These are phyloP conservation scores for Aschersonia sp. DNA, from an alignment of 2,329 filamentous ascomycete genomes.

Conservation along the genomic window DNA sequence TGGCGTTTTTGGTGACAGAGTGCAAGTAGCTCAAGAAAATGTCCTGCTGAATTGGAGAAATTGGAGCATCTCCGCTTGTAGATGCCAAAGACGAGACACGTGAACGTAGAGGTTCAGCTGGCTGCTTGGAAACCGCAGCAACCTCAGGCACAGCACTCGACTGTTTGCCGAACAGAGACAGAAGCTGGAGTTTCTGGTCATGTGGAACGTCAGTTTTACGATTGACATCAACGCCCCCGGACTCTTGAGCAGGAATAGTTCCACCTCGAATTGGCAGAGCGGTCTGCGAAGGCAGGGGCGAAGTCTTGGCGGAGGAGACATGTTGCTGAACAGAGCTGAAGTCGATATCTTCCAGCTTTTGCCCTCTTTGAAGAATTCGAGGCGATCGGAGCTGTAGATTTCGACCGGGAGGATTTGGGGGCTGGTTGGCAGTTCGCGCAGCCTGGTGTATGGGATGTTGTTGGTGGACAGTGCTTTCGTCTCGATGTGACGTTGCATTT, in stretches of 20 bases:
- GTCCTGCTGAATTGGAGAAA: constrained; percentile 56
- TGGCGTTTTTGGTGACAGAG: constrained; percentile 27
- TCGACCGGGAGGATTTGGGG: neutral
- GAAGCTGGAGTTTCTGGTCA: constrained; percentile 22
- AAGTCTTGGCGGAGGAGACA: constrained; percentile 9
- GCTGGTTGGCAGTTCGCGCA: too few relatives aligned
- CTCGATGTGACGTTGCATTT: constrained; percentile 4
- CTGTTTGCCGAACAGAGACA: constrained; percentile 49
- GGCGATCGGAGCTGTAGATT: constrained; percentile 9
- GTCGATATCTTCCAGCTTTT: constrained; percentile 10
- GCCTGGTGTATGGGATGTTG: neutral
- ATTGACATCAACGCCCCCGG: neutral
- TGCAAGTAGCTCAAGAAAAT: constrained; percentile 68
- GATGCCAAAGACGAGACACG: constrained; percentile 30
- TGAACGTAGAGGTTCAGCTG: constrained; percentile 12
- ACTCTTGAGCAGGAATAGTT: neutral
- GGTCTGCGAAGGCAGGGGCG: constrained; percentile 9
- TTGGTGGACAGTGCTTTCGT: neutral
- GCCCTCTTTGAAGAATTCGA: constrained; percentile 21
- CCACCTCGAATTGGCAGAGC: constrained; percentile 4
- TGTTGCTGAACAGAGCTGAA: constrained; percentile 1
- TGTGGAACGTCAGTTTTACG: constrained; percentile 10
- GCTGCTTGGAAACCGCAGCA: neutral
- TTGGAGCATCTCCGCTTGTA: constrained; percentile 30
- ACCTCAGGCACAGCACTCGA: neutral